phyloP scores from a whole-genome alignment of 2,329 filamentous ascomycete species.

The Rhexocercosporidium sp. region DNA sequence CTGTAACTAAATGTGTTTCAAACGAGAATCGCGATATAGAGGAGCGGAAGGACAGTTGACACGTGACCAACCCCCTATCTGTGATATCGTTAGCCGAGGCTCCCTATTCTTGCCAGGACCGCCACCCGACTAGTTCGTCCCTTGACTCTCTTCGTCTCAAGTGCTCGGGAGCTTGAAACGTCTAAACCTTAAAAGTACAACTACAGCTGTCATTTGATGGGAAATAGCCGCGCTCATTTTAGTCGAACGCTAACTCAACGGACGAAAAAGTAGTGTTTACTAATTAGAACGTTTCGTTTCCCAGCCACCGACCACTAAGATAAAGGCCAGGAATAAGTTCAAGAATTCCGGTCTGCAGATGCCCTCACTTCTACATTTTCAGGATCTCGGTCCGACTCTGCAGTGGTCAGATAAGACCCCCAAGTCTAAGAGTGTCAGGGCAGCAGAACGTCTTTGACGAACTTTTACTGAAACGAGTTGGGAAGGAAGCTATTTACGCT shows the following conservation, averaged over 20 bases:
- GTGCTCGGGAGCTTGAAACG: conserved; percentile 1
- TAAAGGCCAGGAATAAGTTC: not conserved
- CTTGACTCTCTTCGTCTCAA: not conserved
- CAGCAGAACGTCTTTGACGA: not conserved
- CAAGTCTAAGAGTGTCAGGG: not conserved
- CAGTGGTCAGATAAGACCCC: not conserved
- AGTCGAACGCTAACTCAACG: not conserved
- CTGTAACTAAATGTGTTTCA: too few species aligned
- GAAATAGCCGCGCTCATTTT: not conserved
- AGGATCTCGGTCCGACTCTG: not conserved
- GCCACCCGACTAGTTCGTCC: not conserved
- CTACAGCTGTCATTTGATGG: not conserved
- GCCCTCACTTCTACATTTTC: not conserved
- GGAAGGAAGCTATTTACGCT: not conserved
- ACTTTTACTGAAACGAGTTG: not conserved
- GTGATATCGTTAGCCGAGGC: not conserved
- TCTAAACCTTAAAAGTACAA: not conserved
- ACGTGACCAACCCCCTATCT: too few species aligned
- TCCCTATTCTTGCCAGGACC: not conserved
- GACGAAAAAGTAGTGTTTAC: not conserved
- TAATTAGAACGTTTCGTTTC: conserved; percentile 5
- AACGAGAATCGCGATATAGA: too few species aligned
- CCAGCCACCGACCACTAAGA: not conserved
- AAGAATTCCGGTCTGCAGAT: not conserved
- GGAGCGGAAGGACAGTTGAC: too few species aligned